Percentiles rank a stretch among this genome's conserved stretches.
These are phyloP conservation scores for Albizia julibrissin DNA, from an alignment of 306 rosid genomes.

Conservation along the genomic window DNA sequence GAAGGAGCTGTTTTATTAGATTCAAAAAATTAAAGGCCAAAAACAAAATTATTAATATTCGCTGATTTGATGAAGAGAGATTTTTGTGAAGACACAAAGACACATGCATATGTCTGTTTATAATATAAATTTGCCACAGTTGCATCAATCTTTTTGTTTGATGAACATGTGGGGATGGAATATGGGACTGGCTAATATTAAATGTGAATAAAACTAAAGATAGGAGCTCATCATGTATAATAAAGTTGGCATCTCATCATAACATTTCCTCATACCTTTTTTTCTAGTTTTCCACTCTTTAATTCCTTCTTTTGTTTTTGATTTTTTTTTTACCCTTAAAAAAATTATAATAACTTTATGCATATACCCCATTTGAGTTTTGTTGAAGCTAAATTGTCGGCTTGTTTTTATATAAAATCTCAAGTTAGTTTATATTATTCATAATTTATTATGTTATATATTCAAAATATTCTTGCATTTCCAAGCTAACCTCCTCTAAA, in stretches of 20 bases:
- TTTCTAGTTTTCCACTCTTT: neutral
- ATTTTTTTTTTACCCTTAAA: neutral
- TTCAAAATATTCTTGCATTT: neutral
- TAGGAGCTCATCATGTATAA: neutral
- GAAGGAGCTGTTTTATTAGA: too few relatives aligned
- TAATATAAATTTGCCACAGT: neutral
- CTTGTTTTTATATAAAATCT: neutral
- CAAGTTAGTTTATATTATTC: neutral
- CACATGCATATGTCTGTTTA: slow-evolving; percentile 15
- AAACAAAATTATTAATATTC: neutral
- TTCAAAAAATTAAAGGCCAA: slow-evolving; percentile 5
- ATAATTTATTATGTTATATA: too few relatives aligned
- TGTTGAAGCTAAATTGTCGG: neutral
- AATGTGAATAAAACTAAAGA: slow-evolving; percentile 30
- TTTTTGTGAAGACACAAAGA: slow-evolving; percentile 9
- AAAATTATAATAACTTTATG: slow-evolving; percentile 1
- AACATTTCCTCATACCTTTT: slow-evolving; percentile 12
- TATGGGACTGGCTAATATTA: slow-evolving; percentile 30
- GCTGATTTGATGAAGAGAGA: neutral
- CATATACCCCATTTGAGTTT: neutral
- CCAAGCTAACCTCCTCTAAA: neutral
- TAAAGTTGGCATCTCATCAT: slow-evolving; percentile 42
- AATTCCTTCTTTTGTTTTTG: neutral
- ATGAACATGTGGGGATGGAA: slow-evolving; percentile 12
- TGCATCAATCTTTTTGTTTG: neutral